Evolutionary conservation across 139 green algal species (phyloP), one percentile per base, ranked within the genome.

Genomic region (Bryopsis sp.): DNA sequence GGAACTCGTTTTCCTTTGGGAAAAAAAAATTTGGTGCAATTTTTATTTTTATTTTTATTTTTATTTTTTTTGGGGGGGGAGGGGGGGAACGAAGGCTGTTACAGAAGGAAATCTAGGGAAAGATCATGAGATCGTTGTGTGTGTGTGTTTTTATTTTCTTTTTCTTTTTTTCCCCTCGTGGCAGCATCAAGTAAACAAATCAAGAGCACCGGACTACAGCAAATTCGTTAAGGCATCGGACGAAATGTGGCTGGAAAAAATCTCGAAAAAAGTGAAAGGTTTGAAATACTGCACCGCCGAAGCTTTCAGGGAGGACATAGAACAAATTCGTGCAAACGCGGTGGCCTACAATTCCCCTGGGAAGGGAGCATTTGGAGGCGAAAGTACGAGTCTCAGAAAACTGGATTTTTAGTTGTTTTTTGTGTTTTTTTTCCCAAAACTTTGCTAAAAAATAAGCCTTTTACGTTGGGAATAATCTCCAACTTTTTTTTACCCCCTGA

Each of bases 291-390:
- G 33, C 32, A 67, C 59, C 39, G 59, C 24, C 5, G 24, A 67
- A 22, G 33, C 28, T 26, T 67, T 47, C 33, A 11, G 29, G 59
- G 33, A 67, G 11, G 59, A 67, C 19, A 47, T 67, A 5, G 28
- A 33, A 47, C 35, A 22, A 7, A 7, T 67, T 7, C 28, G 31
- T 29, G 7, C 39, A 6, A 67, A 67, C 31, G 59, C 59, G 28
- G 34, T 67, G 5, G 19, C 59, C 7, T 67, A 67, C 59, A 67
- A 67, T 67, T 33, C 59, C 28, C 59, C 59, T 39, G 59, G 31
- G 28, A 67, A 67, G 31, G 59, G 59, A 47, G 7, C 6, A n/a
- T 67, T 33, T 67, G 59, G 59, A 47, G 59, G 59, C 7, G 24
- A 26, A 67, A 11, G 59, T 67, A 67, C 39, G 59, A 15, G 7